These are phyloP conservation scores for Pyrrhoderma noxium DNA, from an alignment of 1,284 basidiomycete species.

Conservation along the genomic window DNA sequence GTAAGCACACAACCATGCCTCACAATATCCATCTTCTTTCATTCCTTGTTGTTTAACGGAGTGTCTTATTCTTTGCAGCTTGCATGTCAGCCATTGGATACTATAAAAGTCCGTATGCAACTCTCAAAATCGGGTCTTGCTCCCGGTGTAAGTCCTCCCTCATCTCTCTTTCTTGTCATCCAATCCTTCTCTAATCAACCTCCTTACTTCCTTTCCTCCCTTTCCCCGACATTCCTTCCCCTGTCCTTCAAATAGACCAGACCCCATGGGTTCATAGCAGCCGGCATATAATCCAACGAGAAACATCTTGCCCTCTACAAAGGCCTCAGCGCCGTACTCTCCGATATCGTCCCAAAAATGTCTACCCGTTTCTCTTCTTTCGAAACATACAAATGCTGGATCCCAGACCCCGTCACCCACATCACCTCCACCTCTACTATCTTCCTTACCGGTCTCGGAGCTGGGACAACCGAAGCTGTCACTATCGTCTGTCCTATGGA, in stretches of 20 bases:
- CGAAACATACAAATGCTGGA: conserved; percentile 84
- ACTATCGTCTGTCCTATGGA: conserved; percentile 98
- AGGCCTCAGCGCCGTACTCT: conserved; percentile 94
- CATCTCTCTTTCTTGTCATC: no score
- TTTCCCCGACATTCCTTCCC: no score
- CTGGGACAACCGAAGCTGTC: conserved; percentile 92
- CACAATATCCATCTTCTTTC: neutral
- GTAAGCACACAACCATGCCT: no score
- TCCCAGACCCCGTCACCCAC: conserved; percentile 73
- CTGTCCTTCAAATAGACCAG: conserved; percentile 86
- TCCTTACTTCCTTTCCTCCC: no score
- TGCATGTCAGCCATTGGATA: conserved; percentile 58
- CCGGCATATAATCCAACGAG: conserved; percentile 89
- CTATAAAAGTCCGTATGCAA: conserved; percentile 72
- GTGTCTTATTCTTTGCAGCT: no score
- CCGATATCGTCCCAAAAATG: conserved; percentile 99
- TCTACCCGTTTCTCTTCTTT: conserved; percentile 98
- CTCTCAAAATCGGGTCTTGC: conserved; percentile 63
- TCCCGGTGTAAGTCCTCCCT: conserved; percentile 80
- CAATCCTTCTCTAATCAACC: no score
- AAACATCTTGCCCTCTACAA: conserved; percentile 98
- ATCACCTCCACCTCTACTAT: conserved; percentile 59
- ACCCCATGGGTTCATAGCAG: conserved; percentile 89
- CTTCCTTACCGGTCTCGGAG: conserved; percentile 86
- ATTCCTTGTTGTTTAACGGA: neutral